Percentiles rank a stretch among this genome's conserved stretches.
These are phyloP conservation scores for Melampsora medusae DNA, from an alignment of 1,284 basidiomycete genomes.

Conservation along the genomic window DNA sequence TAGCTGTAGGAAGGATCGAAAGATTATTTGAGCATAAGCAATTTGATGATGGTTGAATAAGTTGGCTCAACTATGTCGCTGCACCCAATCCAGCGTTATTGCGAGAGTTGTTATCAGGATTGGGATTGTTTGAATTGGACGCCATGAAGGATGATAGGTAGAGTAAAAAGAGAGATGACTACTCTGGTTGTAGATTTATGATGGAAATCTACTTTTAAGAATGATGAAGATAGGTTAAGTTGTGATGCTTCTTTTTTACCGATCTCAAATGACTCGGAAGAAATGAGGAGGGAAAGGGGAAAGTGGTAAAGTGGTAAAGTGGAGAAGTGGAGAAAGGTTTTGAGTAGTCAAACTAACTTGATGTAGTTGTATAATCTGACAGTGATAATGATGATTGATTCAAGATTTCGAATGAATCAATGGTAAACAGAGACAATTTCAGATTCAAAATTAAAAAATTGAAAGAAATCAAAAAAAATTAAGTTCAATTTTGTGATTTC, in stretches of 20 bases:
- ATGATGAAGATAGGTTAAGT: background rate
- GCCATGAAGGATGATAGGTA: background rate
- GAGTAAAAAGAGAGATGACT: too few relatives aligned
- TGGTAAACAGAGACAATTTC: background rate
- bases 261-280: too few relatives aligned
- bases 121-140: background rate
- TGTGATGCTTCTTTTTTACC: too few relatives aligned
- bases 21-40: background rate
- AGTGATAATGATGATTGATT: too few relatives aligned
- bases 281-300: background rate
- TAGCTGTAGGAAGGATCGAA: slow-evolving; percentile 11
- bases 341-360: too few relatives aligned
- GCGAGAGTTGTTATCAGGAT: background rate
- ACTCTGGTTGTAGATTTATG: too few relatives aligned
- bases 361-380: too few relatives aligned
- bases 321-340: background rate
- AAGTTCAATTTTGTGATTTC: too few relatives aligned
- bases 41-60: background rate
- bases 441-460: background rate
- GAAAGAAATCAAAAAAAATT: too few relatives aligned
- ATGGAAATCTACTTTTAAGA: background rate
- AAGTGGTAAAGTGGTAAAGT: background rate
- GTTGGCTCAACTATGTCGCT: slow-evolving; percentile 9
- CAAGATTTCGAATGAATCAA: too few relatives aligned
- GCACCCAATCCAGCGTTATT: slow-evolving; percentile 1